Conservation (phyloP, 1,139 yeast genomes). For the Torulaspora pretoriensis region DNA sequence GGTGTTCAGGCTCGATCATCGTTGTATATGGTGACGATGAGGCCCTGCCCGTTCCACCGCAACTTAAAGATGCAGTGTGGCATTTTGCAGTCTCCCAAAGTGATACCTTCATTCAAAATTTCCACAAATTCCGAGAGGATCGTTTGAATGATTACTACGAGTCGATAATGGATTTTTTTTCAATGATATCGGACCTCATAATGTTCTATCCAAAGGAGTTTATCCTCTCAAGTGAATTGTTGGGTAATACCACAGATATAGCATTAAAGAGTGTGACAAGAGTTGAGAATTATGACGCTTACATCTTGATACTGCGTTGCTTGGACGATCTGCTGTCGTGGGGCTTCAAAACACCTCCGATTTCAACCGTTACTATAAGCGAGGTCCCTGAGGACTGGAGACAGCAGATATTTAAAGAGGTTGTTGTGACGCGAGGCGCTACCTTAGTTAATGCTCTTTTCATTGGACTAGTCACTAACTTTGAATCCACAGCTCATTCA, state of each 20-base stretch:
- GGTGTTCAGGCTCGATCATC: constrained; percentile 84
- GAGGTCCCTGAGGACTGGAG: constrained; percentile 52
- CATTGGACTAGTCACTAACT: constrained; percentile 64
- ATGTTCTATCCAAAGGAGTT: constrained; percentile 73
- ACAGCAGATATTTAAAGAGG: constrained; percentile 42
- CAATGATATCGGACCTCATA: constrained; percentile 74
- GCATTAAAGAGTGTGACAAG: constrained; percentile 50
- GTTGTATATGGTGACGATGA: constrained; percentile 71
- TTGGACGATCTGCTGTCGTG: constrained; percentile 75
- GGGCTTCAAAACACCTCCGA: constrained; percentile 79
- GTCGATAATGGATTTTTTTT: constrained; percentile 80
- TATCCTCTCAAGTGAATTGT: constrained; percentile 51
- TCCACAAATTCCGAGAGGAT: constrained; percentile 32
- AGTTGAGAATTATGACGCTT: constrained; percentile 67
- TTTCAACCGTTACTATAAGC: constrained; percentile 56
- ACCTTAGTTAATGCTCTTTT: constrained; percentile 52
- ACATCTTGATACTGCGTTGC: constrained; percentile 67
- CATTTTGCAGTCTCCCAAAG: constrained; percentile 47
- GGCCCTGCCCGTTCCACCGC: constrained; percentile 32
- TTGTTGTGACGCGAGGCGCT: constrained; percentile 52
- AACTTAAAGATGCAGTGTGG: constrained; percentile 46
- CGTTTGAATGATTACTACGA: constrained; percentile 54
- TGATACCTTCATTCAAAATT: constrained; percentile 40
- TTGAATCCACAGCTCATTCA: constrained; percentile 64
- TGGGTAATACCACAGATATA: constrained; percentile 57